A percentile compares a stretch with the other conserved stretches of the same genome.
Evolutionary conservation across 305 asterid genomes (phyloP).

Genomic region (Salvia sclarea): DNA sequence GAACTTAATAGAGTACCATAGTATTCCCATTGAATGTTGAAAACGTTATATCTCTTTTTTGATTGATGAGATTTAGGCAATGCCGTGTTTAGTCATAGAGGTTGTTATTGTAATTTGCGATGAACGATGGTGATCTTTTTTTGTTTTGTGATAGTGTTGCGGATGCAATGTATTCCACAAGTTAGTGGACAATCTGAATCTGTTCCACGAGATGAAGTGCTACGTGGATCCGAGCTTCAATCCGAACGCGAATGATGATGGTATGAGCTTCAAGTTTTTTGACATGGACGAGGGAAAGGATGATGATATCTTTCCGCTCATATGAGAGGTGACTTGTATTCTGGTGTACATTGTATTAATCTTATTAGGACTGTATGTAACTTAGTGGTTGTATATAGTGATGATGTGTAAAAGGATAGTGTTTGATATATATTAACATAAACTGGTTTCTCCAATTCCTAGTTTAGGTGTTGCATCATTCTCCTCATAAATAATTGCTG

Average conservation of each 20-base stretch:
- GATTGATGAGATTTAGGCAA: neutral
- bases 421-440: neutral
- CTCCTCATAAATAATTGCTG: neutral
- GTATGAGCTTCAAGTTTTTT: slow-evolving; percentile 54
- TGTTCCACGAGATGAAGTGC: slow-evolving; percentile 88
- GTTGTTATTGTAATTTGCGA: neutral
- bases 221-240: slow-evolving; percentile 78
- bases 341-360: slow-evolving; percentile 46
- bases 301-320: slow-evolving; percentile 52
- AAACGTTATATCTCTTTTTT: neutral
- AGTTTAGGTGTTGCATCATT: neutral
- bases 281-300: slow-evolving; percentile 56
- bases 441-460: neutral
- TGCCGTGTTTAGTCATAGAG: neutral
- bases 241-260: slow-evolving; percentile 50
- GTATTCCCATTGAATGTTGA: neutral
- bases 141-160: slow-evolving; percentile 59
- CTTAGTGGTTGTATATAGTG: slow-evolving; percentile 44
- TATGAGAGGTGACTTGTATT: slow-evolving; percentile 43
- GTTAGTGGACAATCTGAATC: slow-evolving; percentile 89
- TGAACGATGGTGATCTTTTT: slow-evolving; percentile 3
- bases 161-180: slow-evolving; percentile 93
- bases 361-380: slow-evolving; percentile 13
- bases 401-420: slow-evolving; percentile 21
- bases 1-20: neutral